Conservation (phyloP, 257 asterid species). For the Przewalskia tangutica region DNA sequence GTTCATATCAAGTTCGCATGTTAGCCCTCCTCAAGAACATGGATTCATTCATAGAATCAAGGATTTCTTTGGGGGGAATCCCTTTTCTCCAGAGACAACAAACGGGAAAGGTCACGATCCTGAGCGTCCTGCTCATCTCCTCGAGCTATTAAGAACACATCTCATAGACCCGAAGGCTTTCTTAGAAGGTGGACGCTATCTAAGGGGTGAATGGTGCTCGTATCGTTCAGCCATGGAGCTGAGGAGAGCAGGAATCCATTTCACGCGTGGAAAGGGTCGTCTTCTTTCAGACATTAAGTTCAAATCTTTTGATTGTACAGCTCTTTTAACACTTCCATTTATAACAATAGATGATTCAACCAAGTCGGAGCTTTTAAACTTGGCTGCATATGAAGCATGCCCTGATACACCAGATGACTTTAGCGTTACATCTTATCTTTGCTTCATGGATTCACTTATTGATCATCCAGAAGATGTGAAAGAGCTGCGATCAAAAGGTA, state of each 20-base stretch:
- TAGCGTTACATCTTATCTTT: not conserved
- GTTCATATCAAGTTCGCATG: not conserved
- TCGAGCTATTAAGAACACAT: not conserved
- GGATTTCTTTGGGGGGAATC: not conserved
- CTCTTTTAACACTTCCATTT: not conserved
- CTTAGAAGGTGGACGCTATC: too few species aligned
- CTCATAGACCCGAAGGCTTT: not conserved
- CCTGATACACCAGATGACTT: not conserved
- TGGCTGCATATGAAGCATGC: slow-evolving; percentile 1
- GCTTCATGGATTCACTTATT: slow-evolving; percentile 3
- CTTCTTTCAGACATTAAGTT: not conserved
- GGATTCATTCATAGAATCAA: not conserved
- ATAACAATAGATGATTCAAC: not conserved
- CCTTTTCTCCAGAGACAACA: too few species aligned
- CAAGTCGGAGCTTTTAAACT: not conserved
- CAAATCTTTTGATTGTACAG: not conserved
- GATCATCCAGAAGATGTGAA: not conserved
- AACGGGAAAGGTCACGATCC: too few species aligned
- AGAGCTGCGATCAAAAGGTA: not conserved
- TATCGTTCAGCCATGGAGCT: not conserved
- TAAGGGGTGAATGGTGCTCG: not conserved
- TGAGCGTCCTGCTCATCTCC: too few species aligned
- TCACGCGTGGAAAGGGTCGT: not conserved
- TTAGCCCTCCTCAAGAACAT: not conserved
- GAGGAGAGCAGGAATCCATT: not conserved